phyloP scores from a whole-genome alignment of 768 basidiomycete species.

The Trametes elegans region DNA sequence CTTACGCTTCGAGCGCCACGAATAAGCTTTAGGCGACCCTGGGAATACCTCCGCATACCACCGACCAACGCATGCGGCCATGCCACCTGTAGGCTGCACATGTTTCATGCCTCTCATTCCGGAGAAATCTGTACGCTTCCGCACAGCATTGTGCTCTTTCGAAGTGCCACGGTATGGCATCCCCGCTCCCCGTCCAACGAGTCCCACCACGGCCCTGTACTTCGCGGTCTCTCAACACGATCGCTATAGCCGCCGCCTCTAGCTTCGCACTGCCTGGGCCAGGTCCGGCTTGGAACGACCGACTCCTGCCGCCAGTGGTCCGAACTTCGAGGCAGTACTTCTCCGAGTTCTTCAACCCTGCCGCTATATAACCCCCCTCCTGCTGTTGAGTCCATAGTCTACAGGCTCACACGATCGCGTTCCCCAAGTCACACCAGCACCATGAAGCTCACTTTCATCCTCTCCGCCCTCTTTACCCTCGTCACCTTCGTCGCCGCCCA shows the following conservation, averaged over 20 bases:
- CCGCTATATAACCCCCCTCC: no score
- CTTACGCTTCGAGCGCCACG: no score
- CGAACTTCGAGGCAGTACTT: not conserved
- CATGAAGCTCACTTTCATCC: not conserved
- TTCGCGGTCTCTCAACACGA: not conserved
- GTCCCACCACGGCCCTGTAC: not conserved
- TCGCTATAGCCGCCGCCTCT: not conserved
- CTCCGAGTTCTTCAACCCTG: not conserved
- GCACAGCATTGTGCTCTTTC: not conserved
- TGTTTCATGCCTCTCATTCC: no score
- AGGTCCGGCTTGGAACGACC: conserved; percentile 3
- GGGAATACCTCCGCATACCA: no score
- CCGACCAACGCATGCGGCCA: no score
- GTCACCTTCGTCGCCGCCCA: not conserved
- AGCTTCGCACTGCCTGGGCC: conserved; percentile 1
- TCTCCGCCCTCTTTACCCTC: not conserved
- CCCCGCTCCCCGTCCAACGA: not conserved
- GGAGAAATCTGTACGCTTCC: not conserved
- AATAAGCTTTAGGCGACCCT: no score
- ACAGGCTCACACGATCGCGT: not conserved
- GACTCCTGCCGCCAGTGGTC: not conserved
- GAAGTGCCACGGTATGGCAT: not conserved
- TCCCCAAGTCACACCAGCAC: not conserved
- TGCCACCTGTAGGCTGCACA: no score
- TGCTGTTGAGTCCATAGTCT: no score